Evolutionary conservation across 768 basidiomycete genomes (phyloP), one percentile per base, ranked within the genome.

Genomic region (Boletus tomentosulus): DNA sequence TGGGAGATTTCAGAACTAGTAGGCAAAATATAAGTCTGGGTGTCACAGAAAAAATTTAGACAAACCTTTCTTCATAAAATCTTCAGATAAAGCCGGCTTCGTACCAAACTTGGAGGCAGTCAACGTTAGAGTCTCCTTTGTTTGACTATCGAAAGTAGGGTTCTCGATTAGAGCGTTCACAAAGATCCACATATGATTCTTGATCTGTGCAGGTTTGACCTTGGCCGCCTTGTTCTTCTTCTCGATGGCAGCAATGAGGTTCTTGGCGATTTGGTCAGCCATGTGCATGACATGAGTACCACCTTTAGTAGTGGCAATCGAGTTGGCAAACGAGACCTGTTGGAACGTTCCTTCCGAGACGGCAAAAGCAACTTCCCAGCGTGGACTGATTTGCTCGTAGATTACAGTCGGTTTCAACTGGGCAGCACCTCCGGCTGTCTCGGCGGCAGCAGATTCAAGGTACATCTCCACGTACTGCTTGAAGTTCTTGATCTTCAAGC

Each of bases 201-300:
- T 96, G 74, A 98, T 86, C 73, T 97, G 93, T 50, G 85, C 82
- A 15, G 91, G 80, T 70, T 98, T 98, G 64, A 98, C 88, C 1
- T 88, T 81, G n/a, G 94, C 92, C 3, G 79, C 92, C 74, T 97
- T 98, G 76, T 99, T 97, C 83, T 96, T 98, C 84, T 98, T 98
- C 66, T 84, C 76, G 59, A 98, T 93, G 7, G 81, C 80, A 13
- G 86, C 74, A 57, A 94, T 79, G 33, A 98, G 74, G 57, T 80
- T 83, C 71, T 95, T 94, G 22, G 93, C 84, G 48, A 99, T 80
- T 69, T 95, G 92, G 71, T 95, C 92, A 0, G 93, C 79, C 55
- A 98, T 80, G 58, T 81, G 75, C 24, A 75, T 78, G 60, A 99
- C 96, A 66, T 99, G 97, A 0, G 91, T 92, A 48, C 97, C 97